Evolutionary conservation across 2,329 filamentous ascomycete genomes (phyloP), one percentile per base, ranked within the genome.

Genomic region (Bertia moriformis): DNA sequence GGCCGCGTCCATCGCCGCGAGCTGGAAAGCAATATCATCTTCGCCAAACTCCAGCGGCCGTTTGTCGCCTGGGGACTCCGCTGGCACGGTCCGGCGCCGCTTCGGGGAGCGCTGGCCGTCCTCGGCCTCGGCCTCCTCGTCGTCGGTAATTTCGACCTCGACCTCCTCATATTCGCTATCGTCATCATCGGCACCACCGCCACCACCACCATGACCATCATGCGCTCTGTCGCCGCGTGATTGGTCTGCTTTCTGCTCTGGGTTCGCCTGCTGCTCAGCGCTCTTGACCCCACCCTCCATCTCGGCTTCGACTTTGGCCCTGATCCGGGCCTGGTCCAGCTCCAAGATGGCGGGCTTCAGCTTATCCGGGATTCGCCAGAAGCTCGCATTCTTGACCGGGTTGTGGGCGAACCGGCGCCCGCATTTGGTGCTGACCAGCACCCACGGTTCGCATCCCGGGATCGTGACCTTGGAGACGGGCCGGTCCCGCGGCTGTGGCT

Each of bases 301-400:
- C 0, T 50, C 52, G 0, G 65, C 66, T n/a, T n/a, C n/a, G n/a
- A n/a, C n/a, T 60, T 77, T 73, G 50, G 70, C 59, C 60, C 74
- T 63, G 59, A 79, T 79, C 42, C 74, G 72, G 46, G 79, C 76
- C 54, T 81, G 75, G 56, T 94, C 86, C 40, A 85, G 63, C 45
- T 76, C 70, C 38, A 79, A 48, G 40, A 91, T 83, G 13, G 76
- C 86, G 43, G 81, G 78, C 69, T 88, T 79, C 24, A 98, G 68
- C 54, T 91, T 80, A 40, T 85, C 75, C 0, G 91, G 91, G 49
- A 95, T 91, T 51, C 86, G 86, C 91, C 93, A 98, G 57, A 87
- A 87, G 57, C 88, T 96, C 47, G 87, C 71, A 27, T 89, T 83
- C 46, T 89, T 94, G 40, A 72, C 71, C 0, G 78, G 73, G 48